phyloP scores from a whole-genome alignment of 305 asterid genomes.

The Ajuga reptans region DNA sequence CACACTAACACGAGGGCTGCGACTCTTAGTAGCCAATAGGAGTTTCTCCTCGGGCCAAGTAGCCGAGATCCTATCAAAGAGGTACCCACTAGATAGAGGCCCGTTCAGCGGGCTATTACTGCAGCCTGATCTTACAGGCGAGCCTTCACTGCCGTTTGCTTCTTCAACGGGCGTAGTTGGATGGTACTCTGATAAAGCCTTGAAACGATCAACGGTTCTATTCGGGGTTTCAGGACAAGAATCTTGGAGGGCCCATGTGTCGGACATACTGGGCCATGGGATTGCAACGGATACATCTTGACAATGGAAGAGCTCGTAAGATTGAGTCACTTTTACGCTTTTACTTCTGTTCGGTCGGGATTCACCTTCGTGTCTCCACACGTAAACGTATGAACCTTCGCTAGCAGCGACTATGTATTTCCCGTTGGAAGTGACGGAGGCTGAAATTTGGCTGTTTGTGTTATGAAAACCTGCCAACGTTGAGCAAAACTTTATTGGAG shows the following conservation, averaged over 20 bases:
- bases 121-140: slow-evolving; percentile 46
- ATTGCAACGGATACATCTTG: slow-evolving; percentile 89
- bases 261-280: slow-evolving; percentile 83
- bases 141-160: slow-evolving; percentile 39
- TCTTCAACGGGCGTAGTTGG: slow-evolving; percentile 58
- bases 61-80: slow-evolving; percentile 67
- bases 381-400: slow-evolving; percentile 80
- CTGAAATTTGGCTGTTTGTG: slow-evolving; percentile 87
- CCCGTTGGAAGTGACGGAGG: slow-evolving; percentile 76
- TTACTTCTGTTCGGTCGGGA: slow-evolving; percentile 73
- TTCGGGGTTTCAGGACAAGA: slow-evolving; percentile 29
- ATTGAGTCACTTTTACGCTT: slow-evolving; percentile 61
- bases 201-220: slow-evolving; percentile 33
- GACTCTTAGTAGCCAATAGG: slow-evolving; percentile 42
- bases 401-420: slow-evolving; percentile 84
- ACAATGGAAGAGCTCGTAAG: slow-evolving; percentile 81
- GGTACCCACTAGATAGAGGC: slow-evolving; percentile 48
- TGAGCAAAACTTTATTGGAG: slow-evolving; percentile 4
- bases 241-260: slow-evolving; percentile 36
- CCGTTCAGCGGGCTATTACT: slow-evolving; percentile 55
- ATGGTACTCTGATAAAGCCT: slow-evolving; percentile 47
- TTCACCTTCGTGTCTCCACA: slow-evolving; percentile 85
- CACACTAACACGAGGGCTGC: slow-evolving; percentile 54
- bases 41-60: slow-evolving; percentile 97
- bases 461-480: slow-evolving; percentile 71